phyloP scores from a whole-genome alignment of 2,329 filamentous ascomycete genomes.

The Colletotrichum chlorophyti region DNA sequence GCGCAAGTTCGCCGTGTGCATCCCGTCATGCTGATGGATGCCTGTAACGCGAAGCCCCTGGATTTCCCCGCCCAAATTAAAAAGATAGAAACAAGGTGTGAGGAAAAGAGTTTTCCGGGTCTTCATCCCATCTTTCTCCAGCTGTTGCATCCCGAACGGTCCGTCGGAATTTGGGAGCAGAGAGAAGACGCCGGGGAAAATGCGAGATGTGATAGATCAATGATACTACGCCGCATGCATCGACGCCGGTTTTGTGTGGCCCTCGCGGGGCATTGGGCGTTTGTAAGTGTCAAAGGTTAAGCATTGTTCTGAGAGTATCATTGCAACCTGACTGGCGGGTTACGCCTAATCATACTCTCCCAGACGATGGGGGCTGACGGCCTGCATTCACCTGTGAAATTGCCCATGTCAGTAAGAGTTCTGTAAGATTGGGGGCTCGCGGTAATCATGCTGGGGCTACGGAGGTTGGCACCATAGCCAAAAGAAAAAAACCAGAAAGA shows the following conservation, averaged over 20 bases:
- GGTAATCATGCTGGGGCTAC: background rate
- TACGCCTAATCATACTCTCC: conserved; percentile 45
- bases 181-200: background rate
- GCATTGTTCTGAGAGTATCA: conserved; percentile 6
- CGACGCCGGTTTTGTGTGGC: too few relatives aligned
- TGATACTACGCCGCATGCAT: background rate
- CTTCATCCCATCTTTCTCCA: background rate
- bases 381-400: conserved; percentile 42
- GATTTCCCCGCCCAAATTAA: background rate
- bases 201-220: conserved; percentile 14
- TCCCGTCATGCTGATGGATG: too few relatives aligned
- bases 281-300: background rate
- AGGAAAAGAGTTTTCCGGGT: background rate
- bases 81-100: background rate
- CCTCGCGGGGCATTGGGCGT: too few relatives aligned
- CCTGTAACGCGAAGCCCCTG: too few relatives aligned
- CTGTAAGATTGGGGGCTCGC: background rate
- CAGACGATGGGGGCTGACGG: conserved; percentile 42
- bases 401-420: background rate
- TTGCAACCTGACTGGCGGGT: conserved; percentile 33
- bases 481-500: background rate
- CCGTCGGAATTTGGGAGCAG: background rate
- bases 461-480: background rate
- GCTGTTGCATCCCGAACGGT: background rate
- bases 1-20: too few relatives aligned